Evolutionary conservation across 83 land plant genomes (phyloP).

Genomic region (Isoetes engelmannii): DNA sequence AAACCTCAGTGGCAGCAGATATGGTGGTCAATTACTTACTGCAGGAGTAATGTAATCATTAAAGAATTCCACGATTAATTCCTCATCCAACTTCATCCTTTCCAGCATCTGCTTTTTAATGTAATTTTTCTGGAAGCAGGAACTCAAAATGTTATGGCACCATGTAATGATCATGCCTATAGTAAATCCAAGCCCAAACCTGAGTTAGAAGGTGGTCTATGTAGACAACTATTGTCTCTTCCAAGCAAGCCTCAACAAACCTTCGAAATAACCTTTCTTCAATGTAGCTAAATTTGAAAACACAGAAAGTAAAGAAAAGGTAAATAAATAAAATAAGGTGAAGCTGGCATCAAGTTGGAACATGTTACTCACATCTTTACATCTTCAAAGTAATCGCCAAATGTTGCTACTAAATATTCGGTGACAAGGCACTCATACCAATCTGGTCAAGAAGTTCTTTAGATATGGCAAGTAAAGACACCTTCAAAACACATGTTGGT

Average conservation of each 20-base stretch:
- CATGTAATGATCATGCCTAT: neutral
- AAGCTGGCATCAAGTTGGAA: neutral
- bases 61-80: constrained; percentile 80
- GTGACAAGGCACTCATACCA: constrained; percentile 93
- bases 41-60: constrained; percentile 58
- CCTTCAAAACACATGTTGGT: no score
- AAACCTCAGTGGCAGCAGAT: neutral
- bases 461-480: no score
- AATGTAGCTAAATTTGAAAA: constrained; percentile 51
- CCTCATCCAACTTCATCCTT: constrained; percentile 87
- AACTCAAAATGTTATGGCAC: neutral
- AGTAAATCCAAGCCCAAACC: constrained; percentile 33
- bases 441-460: constrained; percentile 38
- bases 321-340: neutral
- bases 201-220: constrained; percentile 90
- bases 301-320: neutral
- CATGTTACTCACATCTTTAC: constrained; percentile 56
- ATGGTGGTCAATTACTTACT: constrained; percentile 28
- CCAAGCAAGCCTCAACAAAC: constrained; percentile 95
- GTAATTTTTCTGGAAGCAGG: constrained; percentile 51
- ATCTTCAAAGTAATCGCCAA: constrained; percentile 89
- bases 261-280: constrained; percentile 90
- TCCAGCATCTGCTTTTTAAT: constrained; percentile 90
- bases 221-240: constrained; percentile 79
- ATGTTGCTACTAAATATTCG: constrained; percentile 88